phyloP scores from a whole-genome alignment of 75 land plant genomes.

The Gnetum montanum region DNA sequence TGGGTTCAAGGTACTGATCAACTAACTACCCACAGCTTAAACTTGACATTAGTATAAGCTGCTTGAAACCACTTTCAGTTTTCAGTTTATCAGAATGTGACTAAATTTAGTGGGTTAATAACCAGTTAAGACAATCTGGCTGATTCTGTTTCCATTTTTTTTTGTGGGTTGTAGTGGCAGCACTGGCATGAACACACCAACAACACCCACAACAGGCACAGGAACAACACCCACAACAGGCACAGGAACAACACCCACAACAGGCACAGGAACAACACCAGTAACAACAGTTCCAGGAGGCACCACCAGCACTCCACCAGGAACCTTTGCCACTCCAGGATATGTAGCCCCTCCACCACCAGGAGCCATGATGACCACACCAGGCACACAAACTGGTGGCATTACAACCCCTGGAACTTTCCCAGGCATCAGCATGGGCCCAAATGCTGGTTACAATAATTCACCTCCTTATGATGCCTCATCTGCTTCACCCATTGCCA shows the following conservation, averaged over 20 bases:
- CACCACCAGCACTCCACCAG: background rate
- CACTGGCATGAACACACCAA: background rate
- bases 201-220: background rate
- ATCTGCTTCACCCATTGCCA: background rate
- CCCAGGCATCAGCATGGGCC: slow-evolving; percentile 1
- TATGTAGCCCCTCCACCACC: background rate
- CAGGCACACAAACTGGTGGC: background rate
- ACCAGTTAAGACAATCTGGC: background rate
- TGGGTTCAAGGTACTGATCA: background rate
- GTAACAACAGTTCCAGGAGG: background rate
- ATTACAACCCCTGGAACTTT: background rate
- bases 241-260: background rate
- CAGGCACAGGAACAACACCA: background rate
- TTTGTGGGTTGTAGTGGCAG: background rate
- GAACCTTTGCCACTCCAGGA: background rate
- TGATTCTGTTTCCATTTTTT: background rate
- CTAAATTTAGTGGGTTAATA: no score
- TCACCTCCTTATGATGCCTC: background rate
- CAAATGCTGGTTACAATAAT: background rate
- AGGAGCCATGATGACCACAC: background rate
- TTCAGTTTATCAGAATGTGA: background rate
- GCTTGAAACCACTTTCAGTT: background rate
- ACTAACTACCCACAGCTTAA: background rate
- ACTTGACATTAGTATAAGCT: no score
- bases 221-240: background rate